Base-by-base conservation (phyloP, 495 filamentous ascomycete genomes). In the Apodospora peruviana region DNA sequence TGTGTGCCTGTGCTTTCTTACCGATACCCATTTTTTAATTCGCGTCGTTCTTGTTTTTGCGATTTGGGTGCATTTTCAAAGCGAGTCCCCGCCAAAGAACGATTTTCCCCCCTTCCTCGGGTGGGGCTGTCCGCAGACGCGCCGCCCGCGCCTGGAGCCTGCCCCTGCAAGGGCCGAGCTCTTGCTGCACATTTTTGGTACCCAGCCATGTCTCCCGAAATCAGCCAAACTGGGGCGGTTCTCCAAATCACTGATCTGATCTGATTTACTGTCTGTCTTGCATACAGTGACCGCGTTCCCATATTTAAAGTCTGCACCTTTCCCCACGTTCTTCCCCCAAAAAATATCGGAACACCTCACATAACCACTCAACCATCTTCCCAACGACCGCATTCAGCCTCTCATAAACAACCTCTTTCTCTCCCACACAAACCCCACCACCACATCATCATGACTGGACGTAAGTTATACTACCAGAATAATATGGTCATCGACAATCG, bases 401-500 rank as follows among this genome's bases (percentile, higher is more conserved):
- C 55, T 53, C 55, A 42, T 47, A 51, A 53, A 49, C 57, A 61
- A 47, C 43, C 25, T n/a, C 14, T 9, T 16, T 14, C n/a, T 42
- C 40, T 40, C 34, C 34, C 32, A 37, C 35, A 47, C 25, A 35
- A 12, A 35, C 35, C 60, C 64, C 55, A 42, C 48, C 45, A 39
- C 45, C 47, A 47, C 45, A 56, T 61, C 60, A 66, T 65, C 64
- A 95, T 95, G 90, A 91, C 90, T 90, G 90, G 90, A 89, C 90
- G 90, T 95, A 78, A 88, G 90, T 94, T 40, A 16, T 39, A 53
- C 39, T 27, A 10, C 34, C 29, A 52, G 32, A 14, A 27, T 36
- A 47, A 57, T 45, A 54, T 54, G 44, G 22, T 56, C 34, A 39
- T n/a, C n/a, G n/a, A n/a, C n/a, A 50, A 59, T 47, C 51, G 27